Percentiles rank a stretch among this genome's conserved stretches.
Evolutionary conservation across 768 basidiomycete genomes (phyloP).

Genomic region (Suillus occidentalis): DNA sequence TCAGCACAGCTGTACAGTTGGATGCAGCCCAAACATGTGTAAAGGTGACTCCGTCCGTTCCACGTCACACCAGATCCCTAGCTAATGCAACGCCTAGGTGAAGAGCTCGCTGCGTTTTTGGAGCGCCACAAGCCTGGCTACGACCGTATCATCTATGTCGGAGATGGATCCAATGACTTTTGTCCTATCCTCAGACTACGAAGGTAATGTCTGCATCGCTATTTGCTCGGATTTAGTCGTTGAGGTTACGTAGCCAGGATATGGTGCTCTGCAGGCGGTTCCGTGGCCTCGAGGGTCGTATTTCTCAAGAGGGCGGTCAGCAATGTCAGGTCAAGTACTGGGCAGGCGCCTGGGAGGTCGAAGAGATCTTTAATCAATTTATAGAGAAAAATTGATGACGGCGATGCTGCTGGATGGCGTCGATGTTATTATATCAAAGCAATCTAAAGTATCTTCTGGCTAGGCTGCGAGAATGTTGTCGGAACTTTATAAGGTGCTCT

Average conservation of each 20-base stretch:
- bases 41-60: conserved; percentile 54
- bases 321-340: conserved; percentile 78
- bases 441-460: background rate
- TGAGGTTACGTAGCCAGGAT: conserved; percentile 63
- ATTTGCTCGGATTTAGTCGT: background rate
- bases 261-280: conserved; percentile 74
- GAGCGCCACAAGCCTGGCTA: conserved; percentile 56
- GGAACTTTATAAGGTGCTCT: background rate
- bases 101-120: conserved; percentile 86
- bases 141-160: conserved; percentile 85
- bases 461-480: background rate
- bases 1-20: conserved; percentile 82
- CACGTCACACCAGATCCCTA: background rate
- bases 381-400: background rate
- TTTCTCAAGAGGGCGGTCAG: conserved; percentile 77
- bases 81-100: conserved; percentile 50
- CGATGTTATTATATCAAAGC: background rate
- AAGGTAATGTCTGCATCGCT: conserved; percentile 44
- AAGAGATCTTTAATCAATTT: conserved; percentile 63
- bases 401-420: conserved; percentile 2
- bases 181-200: conserved; percentile 86
- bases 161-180: conserved; percentile 95
- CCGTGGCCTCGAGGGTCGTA: conserved; percentile 78
- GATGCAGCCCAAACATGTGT: conserved; percentile 97
- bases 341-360: conserved; percentile 96